Percentiles rank a stretch among this genome's conserved stretches.
Conservation (phyloP, 257 asterid genomes). For the Anisodus tanguticus region DNA sequence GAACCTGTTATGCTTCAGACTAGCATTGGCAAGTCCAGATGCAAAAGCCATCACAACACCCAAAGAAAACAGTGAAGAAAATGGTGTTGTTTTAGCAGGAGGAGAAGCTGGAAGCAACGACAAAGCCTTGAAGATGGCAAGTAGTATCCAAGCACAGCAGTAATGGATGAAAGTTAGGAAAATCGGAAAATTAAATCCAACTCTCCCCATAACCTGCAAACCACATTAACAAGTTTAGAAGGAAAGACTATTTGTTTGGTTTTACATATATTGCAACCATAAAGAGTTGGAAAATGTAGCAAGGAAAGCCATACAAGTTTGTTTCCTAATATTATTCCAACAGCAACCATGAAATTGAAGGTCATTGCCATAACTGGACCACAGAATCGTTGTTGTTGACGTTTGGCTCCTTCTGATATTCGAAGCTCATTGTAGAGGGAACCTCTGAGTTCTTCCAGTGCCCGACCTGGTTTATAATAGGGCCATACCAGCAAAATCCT, state of each 20-base stretch:
- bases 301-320: constrained; percentile 59
- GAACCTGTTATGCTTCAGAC: constrained; percentile 82
- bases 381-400: constrained; percentile 72
- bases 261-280: too few relatives aligned
- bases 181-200: constrained; percentile 86
- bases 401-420: constrained; percentile 82
- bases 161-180: constrained; percentile 85
- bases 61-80: constrained; percentile 71
- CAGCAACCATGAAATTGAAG: constrained; percentile 84
- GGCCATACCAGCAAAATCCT: background rate
- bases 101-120: constrained; percentile 76
- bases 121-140: constrained; percentile 68
- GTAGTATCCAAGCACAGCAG: constrained; percentile 70
- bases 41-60: constrained; percentile 94
- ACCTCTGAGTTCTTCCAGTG: constrained; percentile 83
- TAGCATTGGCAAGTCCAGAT: constrained; percentile 85
- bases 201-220: constrained; percentile 83
- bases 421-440: constrained; percentile 72
- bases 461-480: constrained; percentile 54
- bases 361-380: constrained; percentile 79
- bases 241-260: background rate
- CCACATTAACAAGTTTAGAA: background rate
- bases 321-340: constrained; percentile 82
- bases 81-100: constrained; percentile 75
- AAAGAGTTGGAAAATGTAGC: background rate